phyloP scores from a whole-genome alignment of 352 stramenopile genomes.

The Globisporangium mamillatum region DNA sequence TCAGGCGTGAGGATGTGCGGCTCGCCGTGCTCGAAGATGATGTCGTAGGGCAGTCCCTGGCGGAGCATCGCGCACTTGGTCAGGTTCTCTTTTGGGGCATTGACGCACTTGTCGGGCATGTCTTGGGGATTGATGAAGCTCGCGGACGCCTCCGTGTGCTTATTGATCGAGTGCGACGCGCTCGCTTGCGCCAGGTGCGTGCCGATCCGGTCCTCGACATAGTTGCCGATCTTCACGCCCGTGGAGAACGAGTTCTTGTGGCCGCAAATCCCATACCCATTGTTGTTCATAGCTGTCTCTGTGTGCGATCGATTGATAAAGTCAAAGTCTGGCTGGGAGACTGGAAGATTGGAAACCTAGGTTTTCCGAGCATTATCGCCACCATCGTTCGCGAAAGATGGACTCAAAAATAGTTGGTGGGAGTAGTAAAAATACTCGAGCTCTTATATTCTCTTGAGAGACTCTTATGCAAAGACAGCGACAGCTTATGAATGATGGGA shows the following conservation, averaged over 20 bases:
- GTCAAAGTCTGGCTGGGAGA: not conserved
- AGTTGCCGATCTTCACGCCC: slow-evolving; percentile 78
- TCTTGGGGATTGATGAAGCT: slow-evolving; percentile 52
- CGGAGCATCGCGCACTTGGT: slow-evolving; percentile 48
- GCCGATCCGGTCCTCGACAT: slow-evolving; percentile 80
- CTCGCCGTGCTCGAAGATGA: slow-evolving; percentile 71
- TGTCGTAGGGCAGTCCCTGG: slow-evolving; percentile 59
- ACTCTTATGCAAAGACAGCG: not conserved
- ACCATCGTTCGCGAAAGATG: not conserved
- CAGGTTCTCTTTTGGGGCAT: slow-evolving; percentile 50
- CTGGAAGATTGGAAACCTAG: not conserved
- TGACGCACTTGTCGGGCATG: slow-evolving; percentile 54
- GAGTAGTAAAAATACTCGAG: slow-evolving; percentile 2
- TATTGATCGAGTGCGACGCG: slow-evolving; percentile 36
- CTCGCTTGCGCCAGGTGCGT: slow-evolving; percentile 37
- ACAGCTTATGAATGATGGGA: not conserved
- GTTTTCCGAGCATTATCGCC: not conserved
- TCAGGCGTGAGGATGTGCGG: slow-evolving; percentile 35
- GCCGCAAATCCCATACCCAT: slow-evolving; percentile 70
- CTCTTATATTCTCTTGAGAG: not conserved
- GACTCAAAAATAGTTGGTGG: not conserved
- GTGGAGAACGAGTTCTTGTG: slow-evolving; percentile 84
- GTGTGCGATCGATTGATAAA: not conserved
- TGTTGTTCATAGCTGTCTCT: slow-evolving; percentile 29
- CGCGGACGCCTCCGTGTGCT: slow-evolving; percentile 43